These are phyloP conservation scores for Agrostemma githago DNA, from an alignment of 148 eudicot genomes.

Conservation along the genomic window DNA sequence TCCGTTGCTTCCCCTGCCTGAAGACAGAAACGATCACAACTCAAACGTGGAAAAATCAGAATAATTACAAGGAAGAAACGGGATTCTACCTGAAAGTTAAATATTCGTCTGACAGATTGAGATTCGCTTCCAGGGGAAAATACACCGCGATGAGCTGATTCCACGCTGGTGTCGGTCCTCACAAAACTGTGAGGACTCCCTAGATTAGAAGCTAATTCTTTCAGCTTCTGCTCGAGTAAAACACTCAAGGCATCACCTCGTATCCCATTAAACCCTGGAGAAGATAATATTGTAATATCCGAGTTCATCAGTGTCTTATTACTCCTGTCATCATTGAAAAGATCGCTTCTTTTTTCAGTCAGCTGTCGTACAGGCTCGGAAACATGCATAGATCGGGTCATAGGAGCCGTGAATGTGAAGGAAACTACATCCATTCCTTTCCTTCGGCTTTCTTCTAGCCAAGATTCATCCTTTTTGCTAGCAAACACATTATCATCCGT, in stretches of 20 bases:
- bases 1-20: conserved; percentile 38
- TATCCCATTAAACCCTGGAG: conserved; percentile 37
- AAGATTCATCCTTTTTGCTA: conserved; percentile 32
- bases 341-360: conserved; percentile 22
- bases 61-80: too few relatives aligned
- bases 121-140: conserved; percentile 25
- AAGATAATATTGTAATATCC: conserved; percentile 41
- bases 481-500: conserved; percentile 32
- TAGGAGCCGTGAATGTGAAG: conserved; percentile 86
- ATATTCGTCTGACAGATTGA: conserved; percentile 31
- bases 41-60: neutral
- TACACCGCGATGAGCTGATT: conserved; percentile 6
- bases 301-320: conserved; percentile 38
- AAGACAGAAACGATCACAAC: neutral
- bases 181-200: conserved; percentile 37
- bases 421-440: conserved; percentile 82
- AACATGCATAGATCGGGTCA: conserved; percentile 42
- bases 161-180: conserved; percentile 25
- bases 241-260: conserved; percentile 71
- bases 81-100: conserved; percentile 46
- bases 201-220: conserved; percentile 48
- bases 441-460: conserved; percentile 56
- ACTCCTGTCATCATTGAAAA: conserved; percentile 34
- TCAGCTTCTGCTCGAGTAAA: conserved; percentile 73
- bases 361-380: conserved; percentile 30